Base-by-base conservation (phyloP, 805 yeast genomes). In the Candida nemodendra region DNA sequence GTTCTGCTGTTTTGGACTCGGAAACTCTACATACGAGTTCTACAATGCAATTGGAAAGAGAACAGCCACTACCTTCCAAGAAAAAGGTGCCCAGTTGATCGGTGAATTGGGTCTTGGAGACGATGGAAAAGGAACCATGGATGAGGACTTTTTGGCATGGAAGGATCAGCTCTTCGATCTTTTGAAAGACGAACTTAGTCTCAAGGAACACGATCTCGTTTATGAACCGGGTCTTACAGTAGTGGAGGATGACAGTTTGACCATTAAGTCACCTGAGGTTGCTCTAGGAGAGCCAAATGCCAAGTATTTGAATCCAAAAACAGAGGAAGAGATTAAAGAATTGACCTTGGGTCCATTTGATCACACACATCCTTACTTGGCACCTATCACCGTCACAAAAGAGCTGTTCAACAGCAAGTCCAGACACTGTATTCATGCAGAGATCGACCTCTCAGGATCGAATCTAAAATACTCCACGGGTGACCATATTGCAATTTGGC, bases 401-500 rank as follows among this genome's bases (percentile, higher is more conserved):
- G 97, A 91, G 64, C 72, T 93, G 41, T 90, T 90, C 70, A 68
- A 69, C 42, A 65, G 78, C 0, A 47, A 54, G 14, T 68, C 71
- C 18, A 81, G 98, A 68, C 80, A 81, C 49, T 91, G 98, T 67
- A 78, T 91, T 42, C 98, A 91, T 59, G 78, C 83, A 33, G 98
- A 93, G 64, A 80, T 91, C 51, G 97, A 91, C 56, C 65, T 89
- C 25, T 72, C 88, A 1, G 76, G 68, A 19, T 73, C 91, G 4
- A 83, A 82, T 54, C 69, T 93, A 56, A 79, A 82, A 52, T 91
- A 91, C 64, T 71, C 91, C 32, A 91, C 99, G 4, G 99, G 99
- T 62, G 99, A 91, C 61, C 98, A 91, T 65, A 65, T 93, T 45
- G 98, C 96, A 12, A 69, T 93, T 40, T 87, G 96, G 95, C 93